Evolutionary conservation across 768 basidiomycete genomes (phyloP).

Genomic region (Calvatia gigantea): DNA sequence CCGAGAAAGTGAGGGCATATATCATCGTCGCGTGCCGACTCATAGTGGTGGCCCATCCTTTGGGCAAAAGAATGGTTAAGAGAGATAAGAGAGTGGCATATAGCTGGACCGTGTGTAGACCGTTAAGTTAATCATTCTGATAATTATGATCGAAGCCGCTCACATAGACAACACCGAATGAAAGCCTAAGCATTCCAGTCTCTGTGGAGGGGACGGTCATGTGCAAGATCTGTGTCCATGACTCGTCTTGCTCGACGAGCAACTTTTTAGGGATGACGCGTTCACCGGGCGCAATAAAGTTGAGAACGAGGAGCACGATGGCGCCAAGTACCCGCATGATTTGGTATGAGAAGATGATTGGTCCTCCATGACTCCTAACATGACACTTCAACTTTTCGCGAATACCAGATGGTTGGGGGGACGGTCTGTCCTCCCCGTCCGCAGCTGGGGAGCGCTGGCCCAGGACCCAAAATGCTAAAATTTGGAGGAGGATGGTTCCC

Average conservation of each 20-base stretch:
- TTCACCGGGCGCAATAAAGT: slow-evolving; percentile 36
- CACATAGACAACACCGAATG: slow-evolving; percentile 12
- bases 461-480: slow-evolving; percentile 16
- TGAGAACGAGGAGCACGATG: slow-evolving; percentile 46
- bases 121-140: slow-evolving; percentile 20
- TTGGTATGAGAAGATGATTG: slow-evolving; percentile 43
- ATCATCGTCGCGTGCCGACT: slow-evolving; percentile 36
- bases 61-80: slow-evolving; percentile 34
- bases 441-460: no score
- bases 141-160: slow-evolving; percentile 22
- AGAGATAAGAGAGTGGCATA: slow-evolving; percentile 30
- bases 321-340: slow-evolving; percentile 41
- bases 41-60: slow-evolving; percentile 32
- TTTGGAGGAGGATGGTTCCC: slow-evolving; percentile 28
- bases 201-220: slow-evolving; percentile 11
- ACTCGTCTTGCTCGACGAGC: slow-evolving; percentile 26
- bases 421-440: slow-evolving; percentile 8
- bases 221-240: slow-evolving; percentile 13
- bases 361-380: slow-evolving; percentile 41
- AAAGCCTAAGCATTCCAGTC: slow-evolving; percentile 27
- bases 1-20: slow-evolving; percentile 11
- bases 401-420: slow-evolving; percentile 25
- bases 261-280: slow-evolving; percentile 14
- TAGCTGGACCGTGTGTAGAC: neutral
- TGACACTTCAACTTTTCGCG: slow-evolving; percentile 34